Evolutionary conservation across 75 land plant genomes (phyloP).

Genomic region (Adiantum capillusveneris): DNA sequence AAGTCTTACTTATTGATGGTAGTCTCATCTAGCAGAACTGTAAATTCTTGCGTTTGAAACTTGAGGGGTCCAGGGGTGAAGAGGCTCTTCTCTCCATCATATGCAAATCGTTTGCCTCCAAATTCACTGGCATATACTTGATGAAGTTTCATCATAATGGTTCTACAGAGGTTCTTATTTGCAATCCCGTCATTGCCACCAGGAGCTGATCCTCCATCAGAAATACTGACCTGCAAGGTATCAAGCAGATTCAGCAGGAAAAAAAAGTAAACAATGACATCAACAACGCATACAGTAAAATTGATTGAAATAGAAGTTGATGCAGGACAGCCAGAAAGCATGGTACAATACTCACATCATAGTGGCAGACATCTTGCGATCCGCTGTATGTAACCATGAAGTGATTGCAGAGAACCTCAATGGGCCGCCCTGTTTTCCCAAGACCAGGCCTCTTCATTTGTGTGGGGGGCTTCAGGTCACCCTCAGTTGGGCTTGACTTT

Average conservation of each 20-base stretch:
- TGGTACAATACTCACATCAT: slow-evolving; percentile 47
- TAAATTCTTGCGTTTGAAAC: slow-evolving; percentile 45
- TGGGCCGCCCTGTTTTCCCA: slow-evolving; percentile 37
- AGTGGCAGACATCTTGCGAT: slow-evolving; percentile 53
- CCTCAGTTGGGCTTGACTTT: background rate
- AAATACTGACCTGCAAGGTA: background rate
- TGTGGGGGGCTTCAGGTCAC: background rate
- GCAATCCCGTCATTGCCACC: slow-evolving; percentile 61
- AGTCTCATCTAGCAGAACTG: slow-evolving; percentile 56
- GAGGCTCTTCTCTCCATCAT: slow-evolving; percentile 82
- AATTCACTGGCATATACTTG: slow-evolving; percentile 43
- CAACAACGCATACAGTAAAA: background rate
- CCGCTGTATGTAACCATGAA: slow-evolving; percentile 43
- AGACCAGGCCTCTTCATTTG: slow-evolving; percentile 45
- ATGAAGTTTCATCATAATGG: slow-evolving; percentile 51
- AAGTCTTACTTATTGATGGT: slow-evolving; percentile 6
- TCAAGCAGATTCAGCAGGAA: background rate
- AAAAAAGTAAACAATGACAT: background rate
- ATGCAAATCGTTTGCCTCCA: slow-evolving; percentile 63
- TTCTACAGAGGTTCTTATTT: slow-evolving; percentile 58
- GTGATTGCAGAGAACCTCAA: slow-evolving; percentile 55
- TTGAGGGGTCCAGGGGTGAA: slow-evolving; percentile 66
- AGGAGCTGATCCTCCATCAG: slow-evolving; percentile 17
- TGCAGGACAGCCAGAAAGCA: slow-evolving; percentile 7
- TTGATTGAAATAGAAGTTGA: slow-evolving; percentile 3